These are phyloP conservation scores for Paspalum vaginatum DNA, from an alignment of 176 grass and related monocot species.

Conservation along the genomic window DNA sequence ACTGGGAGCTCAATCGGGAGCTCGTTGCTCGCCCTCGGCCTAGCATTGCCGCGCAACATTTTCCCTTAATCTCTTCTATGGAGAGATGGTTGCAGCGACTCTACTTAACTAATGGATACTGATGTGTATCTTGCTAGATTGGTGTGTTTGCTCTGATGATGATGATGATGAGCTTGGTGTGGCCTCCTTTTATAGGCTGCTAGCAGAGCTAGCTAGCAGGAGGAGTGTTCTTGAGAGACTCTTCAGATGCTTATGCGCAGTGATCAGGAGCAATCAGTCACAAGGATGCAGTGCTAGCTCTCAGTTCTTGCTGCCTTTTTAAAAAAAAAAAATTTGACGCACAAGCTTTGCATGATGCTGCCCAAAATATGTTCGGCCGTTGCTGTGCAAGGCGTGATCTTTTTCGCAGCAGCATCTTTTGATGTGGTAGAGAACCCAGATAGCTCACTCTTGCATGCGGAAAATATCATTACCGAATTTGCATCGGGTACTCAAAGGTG, in stretches of 20 bases:
- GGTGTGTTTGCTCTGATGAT: not conserved
- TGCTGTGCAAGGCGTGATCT: not conserved
- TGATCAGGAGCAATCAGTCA: conserved; percentile 21
- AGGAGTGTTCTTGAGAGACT: conserved; percentile 31
- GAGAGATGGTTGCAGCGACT: not conserved
- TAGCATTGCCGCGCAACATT: conserved; percentile 13
- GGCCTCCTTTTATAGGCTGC: conserved; percentile 43
- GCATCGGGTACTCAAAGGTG: conserved; percentile 31
- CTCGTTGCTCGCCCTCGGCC: conserved; percentile 1
- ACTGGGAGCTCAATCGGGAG: conserved; percentile 21
- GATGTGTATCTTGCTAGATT: not conserved
- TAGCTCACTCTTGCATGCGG: too few species aligned
- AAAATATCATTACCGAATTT: conserved; percentile 33
- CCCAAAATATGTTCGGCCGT: not conserved
- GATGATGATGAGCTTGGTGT: conserved; percentile 32
- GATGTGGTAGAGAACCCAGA: too few species aligned
- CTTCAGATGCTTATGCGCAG: conserved; percentile 26
- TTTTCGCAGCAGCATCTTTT: too few species aligned
- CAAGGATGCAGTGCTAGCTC: not conserved
- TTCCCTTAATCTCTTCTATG: not conserved
- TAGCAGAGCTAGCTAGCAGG: not conserved
- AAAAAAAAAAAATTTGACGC: not conserved
- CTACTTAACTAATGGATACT: not conserved
- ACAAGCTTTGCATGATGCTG: conserved; percentile 21
- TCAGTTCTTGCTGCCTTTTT: conserved; percentile 19